Percentiles rank a stretch among this genome's conserved stretches.
These are phyloP conservation scores for Boletus sp. DNA, from an alignment of 768 basidiomycete species.

Conservation along the genomic window DNA sequence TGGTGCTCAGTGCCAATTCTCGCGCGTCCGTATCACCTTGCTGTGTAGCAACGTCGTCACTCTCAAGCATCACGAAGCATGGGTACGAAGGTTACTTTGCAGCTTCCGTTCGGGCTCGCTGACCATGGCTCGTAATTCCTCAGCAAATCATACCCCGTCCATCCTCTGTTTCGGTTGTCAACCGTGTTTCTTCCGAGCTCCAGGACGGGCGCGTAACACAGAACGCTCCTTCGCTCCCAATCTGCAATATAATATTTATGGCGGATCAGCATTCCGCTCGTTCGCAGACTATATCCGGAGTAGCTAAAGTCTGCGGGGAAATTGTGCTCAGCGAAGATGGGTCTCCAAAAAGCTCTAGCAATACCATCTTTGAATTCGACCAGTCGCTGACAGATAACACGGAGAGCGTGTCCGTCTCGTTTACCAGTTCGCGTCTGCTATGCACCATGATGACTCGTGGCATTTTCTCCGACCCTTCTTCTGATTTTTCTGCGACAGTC, in stretches of 20 bases:
- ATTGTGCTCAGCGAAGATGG: not conserved
- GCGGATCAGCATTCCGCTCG: not conserved
- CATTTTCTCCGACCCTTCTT: too few relatives aligned
- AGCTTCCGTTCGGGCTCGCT: not conserved
- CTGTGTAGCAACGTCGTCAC: not conserved
- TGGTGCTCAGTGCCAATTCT: conserved; percentile 3
- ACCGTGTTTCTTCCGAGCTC: too few relatives aligned
- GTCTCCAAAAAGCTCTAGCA: not conserved
- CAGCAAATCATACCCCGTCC: not conserved
- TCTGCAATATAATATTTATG: conserved; percentile 3
- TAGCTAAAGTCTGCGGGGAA: not conserved
- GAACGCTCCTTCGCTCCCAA: not conserved
- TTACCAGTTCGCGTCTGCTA: too few relatives aligned
- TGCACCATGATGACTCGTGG: too few relatives aligned
- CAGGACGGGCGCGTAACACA: too few relatives aligned
- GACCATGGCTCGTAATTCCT: not conserved
- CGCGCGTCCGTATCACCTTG: conserved; percentile 3
- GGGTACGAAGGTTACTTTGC: not conserved
- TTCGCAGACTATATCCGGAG: not conserved
- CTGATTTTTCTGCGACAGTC: too few relatives aligned
- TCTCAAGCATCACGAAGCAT: not conserved
- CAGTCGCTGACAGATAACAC: conserved; percentile 1
- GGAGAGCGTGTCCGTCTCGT: conserved; percentile 16
- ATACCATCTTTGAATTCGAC: conserved; percentile 10
- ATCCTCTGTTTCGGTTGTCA: not conserved